A percentile compares a stretch with the other conserved stretches of the same genome.
Conservation (phyloP, 2,329 filamentous ascomycete genomes). For the Fusarium lyarnte region DNA sequence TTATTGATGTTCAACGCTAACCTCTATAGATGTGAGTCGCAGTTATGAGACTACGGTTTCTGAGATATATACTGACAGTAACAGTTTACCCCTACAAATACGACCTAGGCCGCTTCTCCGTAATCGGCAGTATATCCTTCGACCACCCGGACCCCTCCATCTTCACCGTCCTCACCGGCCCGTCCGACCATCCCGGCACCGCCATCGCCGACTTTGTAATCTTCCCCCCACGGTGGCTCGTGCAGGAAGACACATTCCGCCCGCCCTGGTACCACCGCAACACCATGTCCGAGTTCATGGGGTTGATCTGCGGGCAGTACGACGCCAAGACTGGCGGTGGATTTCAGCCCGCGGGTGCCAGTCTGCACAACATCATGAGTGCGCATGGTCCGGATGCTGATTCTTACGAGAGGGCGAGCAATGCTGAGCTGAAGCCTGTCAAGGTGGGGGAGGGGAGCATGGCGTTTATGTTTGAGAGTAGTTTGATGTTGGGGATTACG, state of each 20-base stretch:
- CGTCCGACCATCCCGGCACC: slow-evolving; percentile 67
- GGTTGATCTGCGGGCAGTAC: slow-evolving; percentile 65
- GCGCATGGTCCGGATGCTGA: slow-evolving; percentile 70
- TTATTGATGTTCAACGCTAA: not conserved
- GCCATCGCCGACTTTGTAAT: slow-evolving; percentile 78
- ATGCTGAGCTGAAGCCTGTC: slow-evolving; percentile 62
- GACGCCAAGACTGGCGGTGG: slow-evolving; percentile 69
- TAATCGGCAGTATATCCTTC: slow-evolving; percentile 71
- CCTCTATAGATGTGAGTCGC: slow-evolving; percentile 21
- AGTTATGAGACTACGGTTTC: accelerated
- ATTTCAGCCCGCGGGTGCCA: slow-evolving; percentile 67
- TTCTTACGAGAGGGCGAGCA: slow-evolving; percentile 65
- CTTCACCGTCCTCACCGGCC: slow-evolving; percentile 76
- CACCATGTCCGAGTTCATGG: slow-evolving; percentile 74
- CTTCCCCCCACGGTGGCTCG: slow-evolving; percentile 77
- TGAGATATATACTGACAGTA: not conserved
- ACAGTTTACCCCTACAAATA: slow-evolving; percentile 75
- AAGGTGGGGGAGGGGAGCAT: slow-evolving; percentile 71
- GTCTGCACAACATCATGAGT: slow-evolving; percentile 76
- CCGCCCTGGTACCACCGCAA: slow-evolving; percentile 79
- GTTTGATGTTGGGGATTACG: slow-evolving; percentile 75
- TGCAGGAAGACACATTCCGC: slow-evolving; percentile 75
- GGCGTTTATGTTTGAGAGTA: slow-evolving; percentile 77
- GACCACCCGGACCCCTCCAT: slow-evolving; percentile 83
- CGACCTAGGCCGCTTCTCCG: slow-evolving; percentile 80